Conservation (phyloP, 2,329 filamentous ascomycete species). For the Didymosphaeria variabile region DNA sequence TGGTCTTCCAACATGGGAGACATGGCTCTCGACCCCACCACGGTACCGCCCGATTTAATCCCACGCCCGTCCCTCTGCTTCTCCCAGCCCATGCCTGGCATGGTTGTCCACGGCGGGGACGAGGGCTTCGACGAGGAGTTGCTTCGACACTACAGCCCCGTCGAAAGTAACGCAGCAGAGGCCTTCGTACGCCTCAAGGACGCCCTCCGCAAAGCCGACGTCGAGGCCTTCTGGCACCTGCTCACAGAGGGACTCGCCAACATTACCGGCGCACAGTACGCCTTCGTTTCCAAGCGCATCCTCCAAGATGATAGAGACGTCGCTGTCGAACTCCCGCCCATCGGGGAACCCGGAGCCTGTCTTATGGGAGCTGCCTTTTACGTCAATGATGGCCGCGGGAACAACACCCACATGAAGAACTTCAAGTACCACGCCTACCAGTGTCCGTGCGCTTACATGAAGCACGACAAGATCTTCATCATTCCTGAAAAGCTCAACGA, state of each 20-base stretch:
- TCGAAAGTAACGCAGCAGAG: constrained; percentile 70
- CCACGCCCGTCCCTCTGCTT: constrained; percentile 56
- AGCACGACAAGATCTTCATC: constrained; percentile 74
- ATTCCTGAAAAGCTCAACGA: constrained; percentile 69
- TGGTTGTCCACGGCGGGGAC: constrained; percentile 56
- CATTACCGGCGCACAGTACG: constrained; percentile 71
- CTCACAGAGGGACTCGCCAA: constrained; percentile 71
- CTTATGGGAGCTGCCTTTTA: constrained; percentile 73
- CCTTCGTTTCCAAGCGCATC: constrained; percentile 72
- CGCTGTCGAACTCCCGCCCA: constrained; percentile 67
- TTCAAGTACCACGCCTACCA: constrained; percentile 72
- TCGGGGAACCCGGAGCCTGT: constrained; percentile 69
- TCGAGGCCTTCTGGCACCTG: constrained; percentile 70
- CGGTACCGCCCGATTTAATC: constrained; percentile 50
- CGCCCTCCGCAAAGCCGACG: constrained; percentile 61
- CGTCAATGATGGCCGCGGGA: constrained; percentile 67
- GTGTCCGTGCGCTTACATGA: constrained; percentile 74
- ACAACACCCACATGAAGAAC: constrained; percentile 63
- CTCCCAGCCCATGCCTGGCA: constrained; percentile 50
- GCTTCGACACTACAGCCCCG: constrained; percentile 45
- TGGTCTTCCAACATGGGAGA: constrained; percentile 43
- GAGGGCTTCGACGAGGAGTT: constrained; percentile 53
- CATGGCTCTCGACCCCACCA: constrained; percentile 32
- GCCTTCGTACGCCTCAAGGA: constrained; percentile 67
- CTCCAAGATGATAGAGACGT: constrained; percentile 66